Percentiles rank a stretch among this genome's conserved stretches.
Evolutionary conservation across 169 alveolate genomes (phyloP).

Genomic region (Plasmodium ovale): DNA sequence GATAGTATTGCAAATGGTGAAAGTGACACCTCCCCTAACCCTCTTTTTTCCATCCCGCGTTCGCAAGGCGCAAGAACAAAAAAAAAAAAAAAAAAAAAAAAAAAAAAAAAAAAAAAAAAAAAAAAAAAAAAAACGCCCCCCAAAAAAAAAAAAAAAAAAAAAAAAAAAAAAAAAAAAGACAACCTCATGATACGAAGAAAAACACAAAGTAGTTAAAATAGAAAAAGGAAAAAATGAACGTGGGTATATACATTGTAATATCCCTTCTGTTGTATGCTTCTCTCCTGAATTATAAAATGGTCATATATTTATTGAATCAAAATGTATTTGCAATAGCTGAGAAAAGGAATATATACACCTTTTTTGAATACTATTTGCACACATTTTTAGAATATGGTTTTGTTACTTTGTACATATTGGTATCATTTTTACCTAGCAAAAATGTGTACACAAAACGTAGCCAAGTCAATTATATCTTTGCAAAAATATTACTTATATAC

Average conservation of each 20-base stretch:
- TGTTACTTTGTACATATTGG: conserved; percentile 18
- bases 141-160: neutral
- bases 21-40: too few species aligned
- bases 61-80: too few species aligned
- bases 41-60: too few species aligned
- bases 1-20: too few species aligned
- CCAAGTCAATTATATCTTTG: conserved; percentile 44
- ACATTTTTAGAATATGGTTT: conserved; percentile 44
- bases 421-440: conserved; percentile 22
- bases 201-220: too few species aligned
- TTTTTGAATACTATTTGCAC: conserved; percentile 18
- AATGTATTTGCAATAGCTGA: neutral
- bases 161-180: neutral
- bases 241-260: conserved; percentile 2
- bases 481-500: conserved; percentile 38
- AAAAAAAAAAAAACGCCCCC: neutral
- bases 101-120: neutral
- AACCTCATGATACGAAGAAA: neutral
- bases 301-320: conserved; percentile 15
- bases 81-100: too few species aligned
- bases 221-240: conserved; percentile 30
- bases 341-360: neutral
- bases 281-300: conserved; percentile 27
- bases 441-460: conserved; percentile 53
- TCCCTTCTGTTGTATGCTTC: conserved; percentile 24